These are phyloP conservation scores for Amauroascus verrucosus DNA, from an alignment of 2,329 filamentous ascomycete species.

Conservation along the genomic window DNA sequence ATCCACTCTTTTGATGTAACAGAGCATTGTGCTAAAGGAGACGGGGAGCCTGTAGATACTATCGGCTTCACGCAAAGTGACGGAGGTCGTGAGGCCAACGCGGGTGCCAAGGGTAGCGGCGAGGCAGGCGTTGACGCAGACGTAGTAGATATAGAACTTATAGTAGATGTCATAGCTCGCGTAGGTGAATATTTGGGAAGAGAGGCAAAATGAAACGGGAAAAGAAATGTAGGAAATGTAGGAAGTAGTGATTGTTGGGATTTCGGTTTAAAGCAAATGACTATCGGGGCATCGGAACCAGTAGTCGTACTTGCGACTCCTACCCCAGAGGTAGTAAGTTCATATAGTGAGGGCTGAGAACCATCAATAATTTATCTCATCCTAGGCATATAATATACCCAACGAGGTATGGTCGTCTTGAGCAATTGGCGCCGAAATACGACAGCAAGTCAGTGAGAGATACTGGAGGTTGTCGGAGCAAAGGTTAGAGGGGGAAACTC, in stretches of 20 bases:
- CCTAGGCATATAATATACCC: neutral
- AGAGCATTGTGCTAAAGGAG: slow-evolving; percentile 34
- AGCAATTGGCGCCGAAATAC: neutral
- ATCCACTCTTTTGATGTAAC: slow-evolving; percentile 80
- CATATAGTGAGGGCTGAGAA: neutral
- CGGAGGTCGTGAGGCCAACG: slow-evolving; percentile 19
- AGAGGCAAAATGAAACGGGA: neutral
- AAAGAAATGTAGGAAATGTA: neutral
- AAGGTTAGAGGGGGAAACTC: slow-evolving; percentile 9
- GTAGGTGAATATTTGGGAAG: neutral
- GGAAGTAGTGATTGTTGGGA: neutral
- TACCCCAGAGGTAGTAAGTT: neutral
- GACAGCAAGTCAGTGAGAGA: neutral
- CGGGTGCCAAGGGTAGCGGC: slow-evolving; percentile 27
- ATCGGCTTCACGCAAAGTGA: slow-evolving; percentile 30
- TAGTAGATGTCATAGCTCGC: slow-evolving; percentile 31
- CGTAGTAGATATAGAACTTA: slow-evolving; percentile 29
- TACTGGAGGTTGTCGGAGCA: neutral
- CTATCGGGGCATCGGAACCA: slow-evolving; percentile 5
- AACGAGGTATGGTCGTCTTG: neutral
- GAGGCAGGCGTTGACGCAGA: slow-evolving; percentile 33
- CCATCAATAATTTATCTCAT: neutral
- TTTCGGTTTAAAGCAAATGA: neutral
- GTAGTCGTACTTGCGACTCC: neutral
- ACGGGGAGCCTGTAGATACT: slow-evolving; percentile 29